Evolutionary conservation across 1,139 yeast species (phyloP).

Genomic region (Geotrichum siamense): DNA sequence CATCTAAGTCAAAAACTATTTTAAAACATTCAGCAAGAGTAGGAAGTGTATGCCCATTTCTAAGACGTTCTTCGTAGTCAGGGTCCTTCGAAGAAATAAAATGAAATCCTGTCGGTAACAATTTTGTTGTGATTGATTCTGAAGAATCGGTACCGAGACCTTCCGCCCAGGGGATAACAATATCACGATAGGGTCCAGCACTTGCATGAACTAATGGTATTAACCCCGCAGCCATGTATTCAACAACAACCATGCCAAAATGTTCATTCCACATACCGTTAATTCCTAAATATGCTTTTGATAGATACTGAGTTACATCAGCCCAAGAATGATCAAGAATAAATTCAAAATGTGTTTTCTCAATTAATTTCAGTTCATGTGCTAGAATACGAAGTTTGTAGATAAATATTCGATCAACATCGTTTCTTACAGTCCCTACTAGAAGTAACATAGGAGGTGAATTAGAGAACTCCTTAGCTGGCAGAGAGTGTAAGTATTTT

Average conservation of each 20-base stretch:
- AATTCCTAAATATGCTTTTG: constrained; percentile 65
- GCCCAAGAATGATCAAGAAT: constrained; percentile 70
- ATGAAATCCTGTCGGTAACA: constrained; percentile 55
- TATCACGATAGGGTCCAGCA: constrained; percentile 89
- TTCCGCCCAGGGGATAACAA: constrained; percentile 47
- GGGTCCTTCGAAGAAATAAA: constrained; percentile 68
- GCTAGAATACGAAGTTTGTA: constrained; percentile 44
- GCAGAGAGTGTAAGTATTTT: constrained; percentile 35
- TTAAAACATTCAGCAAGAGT: constrained; percentile 43
- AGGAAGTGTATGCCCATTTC: neutral
- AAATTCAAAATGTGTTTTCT: constrained; percentile 46
- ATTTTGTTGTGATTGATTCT: neutral
- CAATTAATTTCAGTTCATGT: constrained; percentile 42
- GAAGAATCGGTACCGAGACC: neutral
- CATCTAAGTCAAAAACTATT: constrained; percentile 38
- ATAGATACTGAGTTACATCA: constrained; percentile 49
- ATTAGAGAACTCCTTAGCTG: constrained; percentile 19
- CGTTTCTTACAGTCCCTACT: constrained; percentile 78
- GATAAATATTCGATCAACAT: constrained; percentile 58
- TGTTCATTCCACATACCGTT: constrained; percentile 99
- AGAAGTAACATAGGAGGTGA: constrained; percentile 46
- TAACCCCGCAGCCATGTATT: constrained; percentile 78
- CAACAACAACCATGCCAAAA: constrained; percentile 96
- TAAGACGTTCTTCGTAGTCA: constrained; percentile 21
- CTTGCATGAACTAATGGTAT: constrained; percentile 90